Evolutionary conservation across 805 yeast species (phyloP).

Genomic region (Metschnikowia drakensbergensis): DNA sequence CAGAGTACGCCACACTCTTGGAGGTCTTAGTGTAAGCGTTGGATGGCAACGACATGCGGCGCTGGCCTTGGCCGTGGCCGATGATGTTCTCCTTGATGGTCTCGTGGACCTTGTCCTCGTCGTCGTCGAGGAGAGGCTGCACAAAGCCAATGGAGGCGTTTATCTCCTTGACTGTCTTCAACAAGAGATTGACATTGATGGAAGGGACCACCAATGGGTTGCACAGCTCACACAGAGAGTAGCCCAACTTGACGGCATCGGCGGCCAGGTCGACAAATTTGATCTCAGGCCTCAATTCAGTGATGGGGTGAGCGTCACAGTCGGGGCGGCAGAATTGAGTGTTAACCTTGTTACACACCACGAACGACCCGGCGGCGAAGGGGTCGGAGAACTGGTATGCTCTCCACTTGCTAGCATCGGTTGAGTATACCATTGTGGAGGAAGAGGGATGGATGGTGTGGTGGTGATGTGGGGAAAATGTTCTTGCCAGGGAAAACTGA

Average conservation of each 20-base stretch:
- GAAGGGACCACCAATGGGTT: slow-evolving; percentile 46
- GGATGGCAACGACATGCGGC: slow-evolving; percentile 30
- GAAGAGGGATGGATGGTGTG: neutral
- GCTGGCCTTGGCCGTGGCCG: slow-evolving; percentile 18
- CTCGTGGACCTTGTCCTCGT: slow-evolving; percentile 36
- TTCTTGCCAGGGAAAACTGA: neutral
- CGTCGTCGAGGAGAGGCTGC: slow-evolving; percentile 47
- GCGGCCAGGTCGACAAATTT: slow-evolving; percentile 38
- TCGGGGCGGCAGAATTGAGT: slow-evolving; percentile 62
- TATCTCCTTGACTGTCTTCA: slow-evolving; percentile 50
- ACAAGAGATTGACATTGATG: slow-evolving; percentile 44
- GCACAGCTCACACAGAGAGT: slow-evolving; percentile 51
- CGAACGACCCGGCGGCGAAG: slow-evolving; percentile 56
- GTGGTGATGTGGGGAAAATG: neutral
- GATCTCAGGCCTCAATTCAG: slow-evolving; percentile 44
- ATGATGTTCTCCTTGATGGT: slow-evolving; percentile 36
- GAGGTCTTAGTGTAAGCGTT: slow-evolving; percentile 17
- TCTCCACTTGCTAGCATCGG: slow-evolving; percentile 50
- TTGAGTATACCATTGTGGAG: slow-evolving; percentile 34
- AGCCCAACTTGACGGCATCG: slow-evolving; percentile 46
- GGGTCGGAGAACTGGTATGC: slow-evolving; percentile 68
- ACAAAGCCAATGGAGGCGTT: slow-evolving; percentile 57
- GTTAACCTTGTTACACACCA: slow-evolving; percentile 44
- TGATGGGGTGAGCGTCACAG: slow-evolving; percentile 50
- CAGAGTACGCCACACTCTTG: slow-evolving; percentile 13